Evolutionary conservation across 2,329 filamentous ascomycete species (phyloP), one percentile per base, ranked within the genome.

Genomic region (Pestalotiopsis sp.): DNA sequence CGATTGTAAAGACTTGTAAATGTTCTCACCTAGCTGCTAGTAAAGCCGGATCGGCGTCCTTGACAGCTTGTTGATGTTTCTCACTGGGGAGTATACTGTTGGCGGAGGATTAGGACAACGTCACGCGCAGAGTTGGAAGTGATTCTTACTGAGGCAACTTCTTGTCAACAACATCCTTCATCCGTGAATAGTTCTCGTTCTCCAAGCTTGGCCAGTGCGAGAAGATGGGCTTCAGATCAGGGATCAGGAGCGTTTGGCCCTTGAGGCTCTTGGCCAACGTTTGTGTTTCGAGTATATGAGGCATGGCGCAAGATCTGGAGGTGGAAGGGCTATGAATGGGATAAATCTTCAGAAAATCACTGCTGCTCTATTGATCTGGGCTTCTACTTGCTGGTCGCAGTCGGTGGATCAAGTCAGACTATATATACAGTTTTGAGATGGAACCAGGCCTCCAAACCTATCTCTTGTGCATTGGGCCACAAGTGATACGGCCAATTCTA

Each of bases 141-240:
- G 68, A 72, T 65, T 31, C 64, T 7, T 68, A 76, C 75, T 58
- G 39, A 12, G 69, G 65, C 45, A 75, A 66, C 57, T 70, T 68
- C 63, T 70, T 69, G 6, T 76, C 70, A 25, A 75, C 39, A 1
- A 57, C 65, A 2, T 60, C 66, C 65, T 73, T 77, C 17, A 73
- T 57, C 3, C 20, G 64, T 39, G 70, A 59, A 25, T 75, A 77
- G 20, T 75, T 67, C 25, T 71, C 68, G 31, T 76, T 71, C 58
- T 66, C 65, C 25, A 66, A 66, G 13, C 70, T 59, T 3, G 61
- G 75, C 75, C 75, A 77, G 20, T 76, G 72, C 7, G 70, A 67
- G 31, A 77, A 72, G 17, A 75, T 71, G 1, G 73, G 74, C 41
- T 70, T 68, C 68, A 75, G 73, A 39, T 76, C 72, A 20, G 75